Evolutionary conservation across 176 grass and related monocot species (phyloP).

Genomic region (Otatea glauca): DNA sequence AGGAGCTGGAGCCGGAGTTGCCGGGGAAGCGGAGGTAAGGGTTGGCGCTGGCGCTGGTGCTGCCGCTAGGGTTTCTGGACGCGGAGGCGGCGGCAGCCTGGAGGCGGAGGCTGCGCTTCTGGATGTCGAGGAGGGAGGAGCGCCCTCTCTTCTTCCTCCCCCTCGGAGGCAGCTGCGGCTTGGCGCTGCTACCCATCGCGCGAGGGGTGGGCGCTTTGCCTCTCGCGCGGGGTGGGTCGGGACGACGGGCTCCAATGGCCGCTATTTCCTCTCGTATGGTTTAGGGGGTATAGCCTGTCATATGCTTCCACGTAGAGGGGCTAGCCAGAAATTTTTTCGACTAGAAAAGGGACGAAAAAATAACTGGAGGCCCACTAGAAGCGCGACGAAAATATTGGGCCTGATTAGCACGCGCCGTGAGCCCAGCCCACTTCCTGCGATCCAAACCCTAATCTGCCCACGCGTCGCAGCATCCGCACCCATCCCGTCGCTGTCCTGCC

Average conservation of each 20-base stretch:
- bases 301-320: not conserved
- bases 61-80: constrained; percentile 31
- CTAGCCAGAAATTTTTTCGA: not conserved
- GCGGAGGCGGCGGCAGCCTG: constrained; percentile 30
- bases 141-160: constrained; percentile 62
- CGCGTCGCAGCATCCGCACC: constrained; percentile 26
- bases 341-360: not conserved
- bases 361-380: not conserved
- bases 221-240: not conserved
- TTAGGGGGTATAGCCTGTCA: not conserved
- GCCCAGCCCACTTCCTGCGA: not conserved
- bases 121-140: constrained; percentile 55
- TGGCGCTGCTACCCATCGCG: constrained; percentile 46
- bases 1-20: constrained; percentile 1
- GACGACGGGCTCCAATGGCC: not conserved
- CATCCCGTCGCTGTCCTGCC: constrained; percentile 37
- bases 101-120: constrained; percentile 54
- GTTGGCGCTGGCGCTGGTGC: not conserved
- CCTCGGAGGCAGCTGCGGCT: constrained; percentile 25
- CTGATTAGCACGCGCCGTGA: not conserved
- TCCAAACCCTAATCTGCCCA: not conserved
- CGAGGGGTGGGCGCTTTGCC: not conserved
- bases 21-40: constrained; percentile 29
- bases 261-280: not conserved
- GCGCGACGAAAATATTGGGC: not conserved